Conservation (phyloP, 2,329 filamentous ascomycete species). For the Sporothrix curviconia region DNA sequence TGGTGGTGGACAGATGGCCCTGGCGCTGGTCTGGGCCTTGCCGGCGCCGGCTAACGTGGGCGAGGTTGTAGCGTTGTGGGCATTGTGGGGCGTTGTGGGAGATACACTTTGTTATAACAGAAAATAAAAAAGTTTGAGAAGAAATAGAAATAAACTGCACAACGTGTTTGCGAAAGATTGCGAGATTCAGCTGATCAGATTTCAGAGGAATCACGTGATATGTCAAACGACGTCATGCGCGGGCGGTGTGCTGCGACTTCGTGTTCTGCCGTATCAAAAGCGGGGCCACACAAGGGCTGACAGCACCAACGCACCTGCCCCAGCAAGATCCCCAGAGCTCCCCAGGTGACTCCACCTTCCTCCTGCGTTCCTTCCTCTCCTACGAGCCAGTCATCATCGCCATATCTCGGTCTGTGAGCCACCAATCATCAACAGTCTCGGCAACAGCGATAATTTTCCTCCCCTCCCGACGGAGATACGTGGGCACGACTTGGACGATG, state of each 20-base stretch:
- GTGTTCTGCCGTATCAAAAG: slow-evolving; percentile 4
- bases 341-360: background rate
- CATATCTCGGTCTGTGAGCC: background rate
- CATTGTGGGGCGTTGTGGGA: background rate
- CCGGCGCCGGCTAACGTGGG: background rate
- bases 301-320: too few relatives aligned
- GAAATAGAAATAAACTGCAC: too few relatives aligned
- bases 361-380: background rate
- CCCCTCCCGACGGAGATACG: too few relatives aligned
- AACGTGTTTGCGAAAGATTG: too few relatives aligned
- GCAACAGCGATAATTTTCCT: background rate
- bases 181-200: too few relatives aligned
- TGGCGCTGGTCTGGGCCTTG: background rate
- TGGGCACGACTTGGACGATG: too few relatives aligned
- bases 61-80: too few relatives aligned
- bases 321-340: background rate
- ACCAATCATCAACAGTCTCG: background rate
- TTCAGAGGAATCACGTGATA: too few relatives aligned
- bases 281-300: slow-evolving; percentile 1
- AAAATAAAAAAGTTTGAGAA: too few relatives aligned
- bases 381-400: background rate
- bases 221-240: background rate
- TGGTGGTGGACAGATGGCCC: slow-evolving; percentile 13
- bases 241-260: background rate
- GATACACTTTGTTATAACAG: too few relatives aligned